Evolutionary conservation across 202 grass and related monocot genomes (phyloP), one percentile per base, ranked within the genome.

Genomic region (Digitaria exilis): DNA sequence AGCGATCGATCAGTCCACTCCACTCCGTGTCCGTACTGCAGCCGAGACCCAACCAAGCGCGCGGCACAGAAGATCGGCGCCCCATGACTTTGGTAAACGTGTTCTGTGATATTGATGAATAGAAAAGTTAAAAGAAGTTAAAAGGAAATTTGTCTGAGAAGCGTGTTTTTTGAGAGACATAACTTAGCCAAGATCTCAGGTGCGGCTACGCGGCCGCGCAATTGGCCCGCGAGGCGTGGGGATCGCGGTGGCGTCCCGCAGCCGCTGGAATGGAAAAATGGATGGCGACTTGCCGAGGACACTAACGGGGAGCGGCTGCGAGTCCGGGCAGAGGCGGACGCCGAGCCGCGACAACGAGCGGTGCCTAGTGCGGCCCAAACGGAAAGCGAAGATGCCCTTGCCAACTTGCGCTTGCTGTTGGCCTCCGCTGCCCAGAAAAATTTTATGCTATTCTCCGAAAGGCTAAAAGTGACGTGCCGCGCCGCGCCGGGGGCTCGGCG

Each of bases 351-450:
- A 65, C 69, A 73, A 16, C 24, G 18, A 2, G 7, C 13, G 58
- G 21, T 24, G 66, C 2, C 4, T 70, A 81, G 71, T 52, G 73
- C 79, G 48, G 68, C 57, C 58, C 57, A 52, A 68, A 82, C 81
- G 80, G 83, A 82, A 86, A 58, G 87, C 82, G 70, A 57, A 82
- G 71, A 85, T 72, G 78, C 87, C 46, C 15, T 73, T 48, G 26
- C 19, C 87, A 65, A 85, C 87, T 81, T 85, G 82, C 70, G 10
- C 51, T 4, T 2, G 29, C 65, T 16, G 65, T 39, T 15, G 41
- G n/a, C n/a, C n/a, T n/a, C 63, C 25, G 37, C 41, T 32, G 30
- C 39, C n/a, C 43, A 12, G 9, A 39, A 15, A 48, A 48, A n/a
- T n/a, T n/a, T 59, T 25, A 48, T 68, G 52, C 52, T 87, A 78